Conservation (phyloP, 2,329 filamentous ascomycete genomes). For the Verticillium nubilum region DNA sequence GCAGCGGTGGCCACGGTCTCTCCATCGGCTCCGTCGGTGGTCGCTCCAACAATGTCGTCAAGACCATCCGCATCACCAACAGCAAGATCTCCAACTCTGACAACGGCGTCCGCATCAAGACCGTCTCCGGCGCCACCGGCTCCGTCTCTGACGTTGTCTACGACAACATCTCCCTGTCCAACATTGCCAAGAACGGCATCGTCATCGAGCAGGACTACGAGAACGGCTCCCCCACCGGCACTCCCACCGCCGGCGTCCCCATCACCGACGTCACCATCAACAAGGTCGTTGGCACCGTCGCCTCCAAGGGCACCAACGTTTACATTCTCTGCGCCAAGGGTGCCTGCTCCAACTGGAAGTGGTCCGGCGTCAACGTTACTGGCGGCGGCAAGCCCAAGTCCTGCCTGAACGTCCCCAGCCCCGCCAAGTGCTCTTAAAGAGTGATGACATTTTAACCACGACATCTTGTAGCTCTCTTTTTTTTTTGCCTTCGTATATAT, state of each 20-base stretch:
- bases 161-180: constrained; percentile 33
- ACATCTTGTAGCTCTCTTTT: background rate
- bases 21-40: constrained; percentile 40
- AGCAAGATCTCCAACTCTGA: constrained; percentile 44
- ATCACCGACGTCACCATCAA: constrained; percentile 43
- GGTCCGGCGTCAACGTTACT: constrained; percentile 41
- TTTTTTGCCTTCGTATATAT: background rate
- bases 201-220: constrained; percentile 40
- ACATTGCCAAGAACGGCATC: constrained; percentile 34
- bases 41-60: constrained; percentile 45
- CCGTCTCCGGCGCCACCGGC: constrained; percentile 37
- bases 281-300: constrained; percentile 37
- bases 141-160: constrained; percentile 38
- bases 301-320: constrained; percentile 30
- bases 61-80: constrained; percentile 44
- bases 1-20: constrained; percentile 37
- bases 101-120: constrained; percentile 49
- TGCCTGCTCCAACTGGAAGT: constrained; percentile 47
- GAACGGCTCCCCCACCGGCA: constrained; percentile 38
- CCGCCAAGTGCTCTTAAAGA: constrained; percentile 8
- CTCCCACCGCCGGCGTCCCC: constrained; percentile 41
- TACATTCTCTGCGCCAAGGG: constrained; percentile 50
- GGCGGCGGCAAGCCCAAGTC: constrained; percentile 37
- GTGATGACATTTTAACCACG: background rate
- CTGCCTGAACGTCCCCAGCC: constrained; percentile 20